Evolutionary conservation across 2,329 filamentous ascomycete genomes (phyloP).

Genomic region (Xylaria polymorpha): DNA sequence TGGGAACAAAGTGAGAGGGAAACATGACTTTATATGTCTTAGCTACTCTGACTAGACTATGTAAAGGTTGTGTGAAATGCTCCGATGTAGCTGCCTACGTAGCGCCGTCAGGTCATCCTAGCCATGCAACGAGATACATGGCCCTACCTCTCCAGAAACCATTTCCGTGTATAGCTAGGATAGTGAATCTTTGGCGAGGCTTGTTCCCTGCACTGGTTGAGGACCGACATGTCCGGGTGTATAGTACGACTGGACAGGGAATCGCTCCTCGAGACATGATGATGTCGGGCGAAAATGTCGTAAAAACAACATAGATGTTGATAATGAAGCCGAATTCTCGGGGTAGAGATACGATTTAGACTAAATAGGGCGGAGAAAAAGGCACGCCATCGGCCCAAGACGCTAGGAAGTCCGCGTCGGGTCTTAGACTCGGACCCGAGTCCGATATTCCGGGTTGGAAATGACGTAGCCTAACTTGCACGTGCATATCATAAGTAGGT

Average conservation of each 20-base stretch:
- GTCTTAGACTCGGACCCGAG: too few relatives aligned
- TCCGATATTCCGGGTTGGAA: too few relatives aligned
- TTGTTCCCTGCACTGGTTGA: too few relatives aligned
- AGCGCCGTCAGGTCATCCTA: neutral
- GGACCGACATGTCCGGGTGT: too few relatives aligned
- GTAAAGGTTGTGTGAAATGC: neutral
- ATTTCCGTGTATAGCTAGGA: neutral
- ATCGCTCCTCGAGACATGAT: neutral
- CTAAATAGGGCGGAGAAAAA: too few relatives aligned
- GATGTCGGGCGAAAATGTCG: too few relatives aligned
- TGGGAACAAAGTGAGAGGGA: neutral
- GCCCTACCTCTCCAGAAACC: neutral
- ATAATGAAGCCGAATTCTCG: neutral
- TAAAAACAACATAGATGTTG: neutral
- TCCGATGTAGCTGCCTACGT: neutral
- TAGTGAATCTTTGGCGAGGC: too few relatives aligned
- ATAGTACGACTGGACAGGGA: neutral
- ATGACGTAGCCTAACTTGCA: too few relatives aligned
- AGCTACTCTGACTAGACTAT: neutral
- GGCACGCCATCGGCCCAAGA: too few relatives aligned
- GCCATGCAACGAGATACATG: neutral
- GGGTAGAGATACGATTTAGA: neutral
- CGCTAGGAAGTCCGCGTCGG: too few relatives aligned
- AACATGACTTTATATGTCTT: constrained; percentile 9
- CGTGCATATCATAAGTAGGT: too few relatives aligned